phyloP scores from a whole-genome alignment of 495 filamentous ascomycete genomes.

The Pyrenula massariospora region DNA sequence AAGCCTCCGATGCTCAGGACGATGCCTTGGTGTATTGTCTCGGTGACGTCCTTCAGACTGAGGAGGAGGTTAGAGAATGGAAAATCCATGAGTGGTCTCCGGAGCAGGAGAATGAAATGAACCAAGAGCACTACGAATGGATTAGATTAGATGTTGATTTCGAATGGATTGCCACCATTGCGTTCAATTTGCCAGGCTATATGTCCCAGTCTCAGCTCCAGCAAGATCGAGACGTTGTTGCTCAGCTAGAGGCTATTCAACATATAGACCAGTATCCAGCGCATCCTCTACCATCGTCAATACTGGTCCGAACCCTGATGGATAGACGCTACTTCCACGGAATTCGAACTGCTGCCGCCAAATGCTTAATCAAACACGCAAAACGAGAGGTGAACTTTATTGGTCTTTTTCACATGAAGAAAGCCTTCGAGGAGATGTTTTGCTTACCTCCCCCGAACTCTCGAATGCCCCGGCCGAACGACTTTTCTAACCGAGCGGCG shows the following conservation, averaged over 20 bases:
- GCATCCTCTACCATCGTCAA: conserved; percentile 69
- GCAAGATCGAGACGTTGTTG: conserved; percentile 92
- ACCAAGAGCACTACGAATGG: conserved; percentile 95
- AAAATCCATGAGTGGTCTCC: conserved; percentile 74
- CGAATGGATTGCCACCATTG: conserved; percentile 84
- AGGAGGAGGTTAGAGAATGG: conserved; percentile 77
- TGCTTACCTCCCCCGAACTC: conserved; percentile 54
- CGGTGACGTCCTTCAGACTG: conserved; percentile 76
- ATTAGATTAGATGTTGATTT: conserved; percentile 96
- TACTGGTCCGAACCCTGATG: conserved; percentile 79
- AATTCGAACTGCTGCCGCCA: conserved; percentile 71
- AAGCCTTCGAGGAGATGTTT: conserved; percentile 77
- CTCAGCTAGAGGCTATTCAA: conserved; percentile 73
- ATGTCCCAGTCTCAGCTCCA: conserved; percentile 98
- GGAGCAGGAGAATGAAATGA: conserved; percentile 80
- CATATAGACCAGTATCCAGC: conserved; percentile 45
- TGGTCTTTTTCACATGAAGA: conserved; percentile 71
- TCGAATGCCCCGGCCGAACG: conserved; percentile 69
- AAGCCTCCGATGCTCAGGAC: conserved; percentile 59
- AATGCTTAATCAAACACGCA: conserved; percentile 62
- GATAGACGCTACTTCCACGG: conserved; percentile 89
- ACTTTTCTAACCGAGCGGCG: conserved; percentile 72
- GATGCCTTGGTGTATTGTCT: conserved; percentile 85
- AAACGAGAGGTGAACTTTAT: conserved; percentile 60
- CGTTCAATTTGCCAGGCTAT: conserved; percentile 73